phyloP scores from a whole-genome alignment of 768 basidiomycete genomes.

The Arthromyces matolae region DNA sequence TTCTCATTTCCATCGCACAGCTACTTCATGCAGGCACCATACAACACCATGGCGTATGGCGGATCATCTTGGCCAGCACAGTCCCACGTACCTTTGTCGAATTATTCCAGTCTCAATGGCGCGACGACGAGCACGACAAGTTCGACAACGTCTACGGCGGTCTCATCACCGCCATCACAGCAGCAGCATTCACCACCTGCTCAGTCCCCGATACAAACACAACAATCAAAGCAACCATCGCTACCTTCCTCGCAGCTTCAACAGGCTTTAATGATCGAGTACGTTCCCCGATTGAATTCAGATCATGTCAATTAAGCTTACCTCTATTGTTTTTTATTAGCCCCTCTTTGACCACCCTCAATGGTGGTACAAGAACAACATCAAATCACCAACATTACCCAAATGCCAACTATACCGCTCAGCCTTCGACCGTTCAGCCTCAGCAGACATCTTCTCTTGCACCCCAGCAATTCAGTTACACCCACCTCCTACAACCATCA shows the following conservation, averaged over 20 bases:
- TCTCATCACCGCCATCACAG: conserved; percentile 22
- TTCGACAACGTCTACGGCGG: conserved; percentile 20
- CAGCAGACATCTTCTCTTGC: conserved; percentile 37
- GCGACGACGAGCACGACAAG: conserved; percentile 55
- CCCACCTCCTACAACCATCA: conserved; percentile 37
- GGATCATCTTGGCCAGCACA: conserved; percentile 46
- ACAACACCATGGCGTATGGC: conserved; percentile 53
- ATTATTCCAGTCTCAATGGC: conserved; percentile 74
- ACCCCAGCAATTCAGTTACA: conserved; percentile 36
- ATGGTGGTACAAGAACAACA: conserved; percentile 30
- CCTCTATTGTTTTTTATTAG: conserved; percentile 34
- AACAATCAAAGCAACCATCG: conserved; percentile 23
- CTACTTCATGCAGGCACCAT: conserved; percentile 45
- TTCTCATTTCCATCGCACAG: conserved; percentile 35
- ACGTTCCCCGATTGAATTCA: conserved; percentile 27
- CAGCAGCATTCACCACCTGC: conserved; percentile 20
- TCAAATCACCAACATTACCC: conserved; percentile 42
- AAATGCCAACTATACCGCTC: conserved; percentile 37
- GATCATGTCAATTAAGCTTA: conserved; percentile 12
- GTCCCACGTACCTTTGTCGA: conserved; percentile 56
- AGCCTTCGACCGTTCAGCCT: conserved; percentile 22
- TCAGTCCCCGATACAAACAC: conserved; percentile 24
- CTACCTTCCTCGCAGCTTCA: conserved; percentile 26
- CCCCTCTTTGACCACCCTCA: conserved; percentile 58
- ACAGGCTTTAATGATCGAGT: conserved; percentile 68